Evolutionary conservation across 2,329 filamentous ascomycete species (phyloP).

Genomic region (Calonectria multiphialidica): DNA sequence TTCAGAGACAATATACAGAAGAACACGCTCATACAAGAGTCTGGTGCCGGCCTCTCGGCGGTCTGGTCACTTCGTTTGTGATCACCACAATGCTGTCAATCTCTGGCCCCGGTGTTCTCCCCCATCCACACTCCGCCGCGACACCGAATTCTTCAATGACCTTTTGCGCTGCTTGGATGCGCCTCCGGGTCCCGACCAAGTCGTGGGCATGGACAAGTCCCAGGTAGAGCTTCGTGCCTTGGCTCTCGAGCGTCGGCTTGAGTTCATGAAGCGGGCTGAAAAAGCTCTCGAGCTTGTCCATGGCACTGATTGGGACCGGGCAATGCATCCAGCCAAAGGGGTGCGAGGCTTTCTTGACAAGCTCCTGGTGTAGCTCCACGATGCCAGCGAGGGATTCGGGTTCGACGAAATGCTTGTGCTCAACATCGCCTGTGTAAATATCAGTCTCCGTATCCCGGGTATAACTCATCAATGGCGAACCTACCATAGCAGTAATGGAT

Average conservation of each 20-base stretch:
- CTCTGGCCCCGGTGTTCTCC: neutral
- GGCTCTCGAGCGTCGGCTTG: neutral
- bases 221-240: constrained; percentile 15
- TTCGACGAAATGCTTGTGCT: constrained; percentile 14
- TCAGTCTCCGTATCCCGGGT: neutral
- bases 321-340: constrained; percentile 14
- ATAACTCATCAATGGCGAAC: neutral
- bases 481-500: constrained; percentile 19
- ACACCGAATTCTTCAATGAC: constrained; percentile 5
- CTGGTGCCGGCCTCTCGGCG: neutral
- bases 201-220: constrained; percentile 14
- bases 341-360: neutral
- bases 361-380: constrained; percentile 1
- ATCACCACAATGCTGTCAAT: constrained; percentile 13
- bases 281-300: constrained; percentile 1
- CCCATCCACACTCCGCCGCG: constrained; percentile 16
- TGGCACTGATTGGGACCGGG: constrained; percentile 3
- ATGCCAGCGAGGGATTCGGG: neutral
- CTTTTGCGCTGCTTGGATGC: neutral
- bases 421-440: constrained; percentile 1
- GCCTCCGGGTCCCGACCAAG: neutral
- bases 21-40: no score
- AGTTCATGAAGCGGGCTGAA: neutral
- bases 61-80: neutral
- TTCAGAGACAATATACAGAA: neutral